phyloP scores from a whole-genome alignment of 2,329 filamentous ascomycete genomes.

The Pseudogymnoascus sp. region DNA sequence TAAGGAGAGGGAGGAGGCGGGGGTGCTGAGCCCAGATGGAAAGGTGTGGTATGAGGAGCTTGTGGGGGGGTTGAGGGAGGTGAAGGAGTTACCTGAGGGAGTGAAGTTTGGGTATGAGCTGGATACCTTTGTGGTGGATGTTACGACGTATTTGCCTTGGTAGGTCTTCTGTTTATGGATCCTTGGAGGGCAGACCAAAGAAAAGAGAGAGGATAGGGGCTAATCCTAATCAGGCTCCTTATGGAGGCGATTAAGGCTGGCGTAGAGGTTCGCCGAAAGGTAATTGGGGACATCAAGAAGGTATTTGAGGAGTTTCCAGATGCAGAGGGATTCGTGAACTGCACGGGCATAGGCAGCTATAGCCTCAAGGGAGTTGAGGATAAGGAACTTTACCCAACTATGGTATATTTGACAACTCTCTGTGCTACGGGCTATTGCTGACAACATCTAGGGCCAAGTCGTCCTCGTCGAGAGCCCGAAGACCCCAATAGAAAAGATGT shows the following conservation, averaged over 20 bases:
- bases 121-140: conserved; percentile 33
- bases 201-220: background rate
- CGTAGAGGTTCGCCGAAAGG: conserved; percentile 15
- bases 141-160: conserved; percentile 32
- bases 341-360: conserved; percentile 23
- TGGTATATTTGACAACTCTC: conserved; percentile 11
- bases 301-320: conserved; percentile 13
- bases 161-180: conserved; percentile 16
- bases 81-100: conserved; percentile 30
- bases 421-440: background rate
- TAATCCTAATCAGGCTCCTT: conserved; percentile 26
- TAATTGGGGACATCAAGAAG: conserved; percentile 16
- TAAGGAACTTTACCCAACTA: conserved; percentile 25
- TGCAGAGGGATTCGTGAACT: conserved; percentile 20
- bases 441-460: conserved; percentile 24
- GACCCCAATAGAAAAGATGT: conserved; percentile 33
- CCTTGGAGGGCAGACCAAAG: background rate
- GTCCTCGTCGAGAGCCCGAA: conserved; percentile 33
- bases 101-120: conserved; percentile 32
- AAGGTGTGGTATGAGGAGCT: conserved; percentile 35
- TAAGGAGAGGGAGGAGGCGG: conserved; percentile 20
- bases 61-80: conserved; percentile 30
- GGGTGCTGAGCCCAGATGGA: conserved; percentile 28
- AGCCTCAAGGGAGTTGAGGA: conserved; percentile 24
- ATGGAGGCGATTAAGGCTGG: conserved; percentile 16